These are phyloP conservation scores for Rubia peregrina DNA, from an alignment of 305 asterid genomes.

Conservation along the genomic window DNA sequence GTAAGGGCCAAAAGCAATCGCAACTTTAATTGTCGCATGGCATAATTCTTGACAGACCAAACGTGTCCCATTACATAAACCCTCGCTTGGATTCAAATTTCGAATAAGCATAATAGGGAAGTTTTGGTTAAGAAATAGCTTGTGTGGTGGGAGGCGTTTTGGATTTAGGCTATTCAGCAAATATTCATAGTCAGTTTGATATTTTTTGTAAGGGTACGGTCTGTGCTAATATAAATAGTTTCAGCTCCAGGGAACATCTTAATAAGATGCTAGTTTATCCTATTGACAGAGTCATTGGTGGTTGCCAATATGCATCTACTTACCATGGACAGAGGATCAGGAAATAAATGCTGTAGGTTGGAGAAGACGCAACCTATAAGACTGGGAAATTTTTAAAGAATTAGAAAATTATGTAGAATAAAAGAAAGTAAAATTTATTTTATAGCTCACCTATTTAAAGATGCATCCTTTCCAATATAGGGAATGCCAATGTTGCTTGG, in stretches of 20 bases:
- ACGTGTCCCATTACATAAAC: constrained; percentile 22
- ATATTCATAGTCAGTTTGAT: constrained; percentile 3
- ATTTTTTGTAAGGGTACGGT: neutral
- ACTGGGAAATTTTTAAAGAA: neutral
- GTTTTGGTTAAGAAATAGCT: constrained; percentile 1
- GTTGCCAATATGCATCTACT: neutral
- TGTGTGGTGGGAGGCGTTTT: neutral
- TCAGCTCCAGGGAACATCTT: neutral
- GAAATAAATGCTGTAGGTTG: too few relatives aligned
- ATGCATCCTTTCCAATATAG: neutral
- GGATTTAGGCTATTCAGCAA: constrained; percentile 8
- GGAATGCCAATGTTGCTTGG: neutral
- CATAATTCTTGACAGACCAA: constrained; percentile 7
- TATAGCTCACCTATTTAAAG: neutral
- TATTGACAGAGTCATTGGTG: constrained; percentile 12
- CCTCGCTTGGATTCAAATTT: constrained; percentile 16
- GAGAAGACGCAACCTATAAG: neutral
- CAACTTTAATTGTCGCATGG: neutral
- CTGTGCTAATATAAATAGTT: neutral
- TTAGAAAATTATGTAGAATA: too few relatives aligned
- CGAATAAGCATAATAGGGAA: constrained; percentile 10
- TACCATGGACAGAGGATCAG: neutral
- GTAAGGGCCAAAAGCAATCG: neutral
- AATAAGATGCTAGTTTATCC: constrained; percentile 1
- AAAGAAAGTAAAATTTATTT: too few relatives aligned